phyloP scores from a whole-genome alignment of 768 basidiomycete genomes.

The Psilocybe cubensis region DNA sequence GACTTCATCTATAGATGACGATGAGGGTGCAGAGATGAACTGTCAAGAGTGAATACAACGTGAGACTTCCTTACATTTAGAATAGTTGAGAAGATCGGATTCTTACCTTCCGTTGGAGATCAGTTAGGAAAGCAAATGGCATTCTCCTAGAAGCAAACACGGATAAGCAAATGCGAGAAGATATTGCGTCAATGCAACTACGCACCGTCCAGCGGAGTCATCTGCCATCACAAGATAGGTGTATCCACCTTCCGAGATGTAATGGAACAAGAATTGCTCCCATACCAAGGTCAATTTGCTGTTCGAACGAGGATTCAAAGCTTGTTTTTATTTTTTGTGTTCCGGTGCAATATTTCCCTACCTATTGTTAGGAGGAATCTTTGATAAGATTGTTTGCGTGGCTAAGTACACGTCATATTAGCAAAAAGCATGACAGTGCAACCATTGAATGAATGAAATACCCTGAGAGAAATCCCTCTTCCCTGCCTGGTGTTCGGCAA shows the following conservation, averaged over 20 bases:
- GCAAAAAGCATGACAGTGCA: neutral
- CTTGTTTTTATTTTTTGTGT: neutral
- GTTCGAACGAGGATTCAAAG: constrained; percentile 22
- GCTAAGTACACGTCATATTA: constrained; percentile 45
- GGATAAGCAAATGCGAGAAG: neutral
- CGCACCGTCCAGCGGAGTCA: constrained; percentile 86
- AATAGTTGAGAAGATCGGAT: constrained; percentile 6
- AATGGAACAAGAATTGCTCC: constrained; percentile 95
- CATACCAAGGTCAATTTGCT: constrained; percentile 87
- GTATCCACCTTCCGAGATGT: constrained; percentile 86
- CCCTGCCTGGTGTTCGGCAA: constrained; percentile 86
- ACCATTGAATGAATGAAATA: constrained; percentile 28
- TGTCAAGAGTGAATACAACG: constrained; percentile 24
- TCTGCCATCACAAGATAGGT: constrained; percentile 95
- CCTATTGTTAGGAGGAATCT: constrained; percentile 91
- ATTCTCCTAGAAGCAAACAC: constrained; percentile 60
- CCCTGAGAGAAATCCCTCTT: constrained; percentile 91
- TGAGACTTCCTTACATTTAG: neutral
- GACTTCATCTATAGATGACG: constrained; percentile 57
- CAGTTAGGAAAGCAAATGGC: constrained; percentile 92
- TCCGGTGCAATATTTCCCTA: constrained; percentile 30
- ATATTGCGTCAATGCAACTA: constrained; percentile 4
- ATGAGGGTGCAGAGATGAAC: constrained; percentile 67
- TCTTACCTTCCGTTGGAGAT: constrained; percentile 77
- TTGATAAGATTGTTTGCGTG: constrained; percentile 86